Evolutionary conservation across 805 yeast genomes (phyloP).

Genomic region (Torulaspora franciscae): DNA sequence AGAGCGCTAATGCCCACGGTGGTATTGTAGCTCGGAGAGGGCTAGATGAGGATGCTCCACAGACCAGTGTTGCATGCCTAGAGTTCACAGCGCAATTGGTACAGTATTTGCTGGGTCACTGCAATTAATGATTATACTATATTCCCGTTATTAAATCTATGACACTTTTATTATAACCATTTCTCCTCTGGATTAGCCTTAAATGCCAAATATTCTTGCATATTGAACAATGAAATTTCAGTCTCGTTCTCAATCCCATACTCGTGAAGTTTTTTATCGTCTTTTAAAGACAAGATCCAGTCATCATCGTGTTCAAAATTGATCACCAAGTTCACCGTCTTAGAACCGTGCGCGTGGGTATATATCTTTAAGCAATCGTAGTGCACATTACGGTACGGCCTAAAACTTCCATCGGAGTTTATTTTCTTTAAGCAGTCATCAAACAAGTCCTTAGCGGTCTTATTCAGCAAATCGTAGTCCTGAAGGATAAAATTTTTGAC

Average conservation of each 20-base stretch:
- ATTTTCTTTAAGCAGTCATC: conserved; percentile 46
- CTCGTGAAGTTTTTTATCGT: conserved; percentile 41
- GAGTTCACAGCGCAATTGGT: conserved; percentile 29
- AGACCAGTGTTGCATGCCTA: conserved; percentile 28
- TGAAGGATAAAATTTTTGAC: conserved; percentile 69
- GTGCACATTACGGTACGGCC: conserved; percentile 76
- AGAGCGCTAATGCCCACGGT: conserved; percentile 77
- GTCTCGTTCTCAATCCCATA: conserved; percentile 80
- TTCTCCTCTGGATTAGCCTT: conserved; percentile 84
- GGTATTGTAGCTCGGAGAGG: conserved; percentile 79
- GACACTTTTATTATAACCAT: conserved; percentile 50
- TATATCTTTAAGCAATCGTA: conserved; percentile 80
- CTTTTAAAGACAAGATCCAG: conserved; percentile 53
- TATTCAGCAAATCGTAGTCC: conserved; percentile 62
- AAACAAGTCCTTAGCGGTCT: conserved; percentile 62
- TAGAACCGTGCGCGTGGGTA: conserved; percentile 92
- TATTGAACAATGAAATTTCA: conserved; percentile 78
- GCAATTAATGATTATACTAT: conserved; percentile 7
- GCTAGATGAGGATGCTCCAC: conserved; percentile 32
- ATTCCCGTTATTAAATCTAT: conserved; percentile 4
- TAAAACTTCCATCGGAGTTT: conserved; percentile 56
- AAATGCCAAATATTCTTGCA: conserved; percentile 58
- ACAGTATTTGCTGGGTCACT: conserved; percentile 18
- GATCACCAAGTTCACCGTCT: conserved; percentile 86
- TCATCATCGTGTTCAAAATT: conserved; percentile 76